phyloP scores from a whole-genome alignment of 1,284 basidiomycete genomes.

The Bjerkandera adusta region DNA sequence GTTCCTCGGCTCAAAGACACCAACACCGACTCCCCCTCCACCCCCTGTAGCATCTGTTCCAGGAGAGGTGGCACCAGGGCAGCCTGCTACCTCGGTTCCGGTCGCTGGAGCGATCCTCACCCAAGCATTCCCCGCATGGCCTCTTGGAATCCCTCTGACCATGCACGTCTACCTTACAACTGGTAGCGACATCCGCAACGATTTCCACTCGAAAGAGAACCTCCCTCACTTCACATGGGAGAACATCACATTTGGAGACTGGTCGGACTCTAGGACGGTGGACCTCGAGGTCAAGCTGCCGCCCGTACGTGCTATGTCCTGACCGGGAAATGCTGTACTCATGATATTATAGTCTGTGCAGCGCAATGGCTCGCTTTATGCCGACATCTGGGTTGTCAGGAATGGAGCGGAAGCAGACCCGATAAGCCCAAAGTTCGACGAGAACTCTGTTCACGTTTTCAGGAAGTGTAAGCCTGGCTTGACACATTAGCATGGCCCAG shows the following conservation, averaged over 20 bases:
- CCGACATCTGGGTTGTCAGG: constrained; percentile 80
- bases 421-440: constrained; percentile 46
- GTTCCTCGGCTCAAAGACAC: constrained; percentile 38
- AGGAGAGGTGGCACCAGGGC: neutral
- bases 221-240: constrained; percentile 78
- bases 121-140: constrained; percentile 55
- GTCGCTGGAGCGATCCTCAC: constrained; percentile 53
- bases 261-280: constrained; percentile 63
- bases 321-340: constrained; percentile 3
- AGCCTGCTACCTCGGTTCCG: constrained; percentile 21
- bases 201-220: constrained; percentile 51
- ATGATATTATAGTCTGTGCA: constrained; percentile 57
- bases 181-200: constrained; percentile 49
- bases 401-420: constrained; percentile 68
- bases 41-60: constrained; percentile 29
- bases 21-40: constrained; percentile 29
- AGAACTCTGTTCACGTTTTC: constrained; percentile 65
- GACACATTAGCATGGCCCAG: constrained; percentile 7
- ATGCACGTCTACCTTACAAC: constrained; percentile 80
- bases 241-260: constrained; percentile 83
- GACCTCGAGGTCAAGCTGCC: constrained; percentile 76
- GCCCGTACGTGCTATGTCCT: constrained; percentile 41
- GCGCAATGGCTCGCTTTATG: constrained; percentile 81
- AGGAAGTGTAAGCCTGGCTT: constrained; percentile 66
- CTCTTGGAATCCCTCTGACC: constrained; percentile 53